Base-by-base conservation (phyloP, 345 rosid species). In the Isatis tinctoria region DNA sequence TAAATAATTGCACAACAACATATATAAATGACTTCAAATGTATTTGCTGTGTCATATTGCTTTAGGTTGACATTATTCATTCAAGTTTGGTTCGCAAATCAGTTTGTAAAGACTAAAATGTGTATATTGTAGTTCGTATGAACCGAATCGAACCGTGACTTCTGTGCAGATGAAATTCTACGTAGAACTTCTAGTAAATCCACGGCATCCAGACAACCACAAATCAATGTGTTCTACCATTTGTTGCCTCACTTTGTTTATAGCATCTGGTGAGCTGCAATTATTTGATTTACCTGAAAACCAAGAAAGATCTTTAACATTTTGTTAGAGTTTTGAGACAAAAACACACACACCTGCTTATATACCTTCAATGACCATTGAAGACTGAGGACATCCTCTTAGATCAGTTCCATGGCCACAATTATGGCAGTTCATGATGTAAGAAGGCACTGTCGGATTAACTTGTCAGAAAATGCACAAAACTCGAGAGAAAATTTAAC, bases 401-500 rank as follows among this genome's bases (percentile, higher is more conserved):
- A 91, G 41, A 75, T 91, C 98, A 83, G 88, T 81, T 80, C 97
- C 97, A 79, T 91, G 97, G 18, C 98, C 97, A 45, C 98, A 91
- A 44, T 90, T 93, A 76, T 83, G 85, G 18, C 98, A 90, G 20
- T 92, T 54, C 73, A 93, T 85, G 64, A 85, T 24, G 60, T 81
- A 93, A 49, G 75, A 76, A 52, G 79, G 79, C 75, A 76, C 75
- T 76, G 45, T 4, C 17, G 35, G 35, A 60, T 33, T 17, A 20
- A 32, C 4, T 51, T 60, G 30, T 52, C 41, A 75, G 45, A 67
- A 59, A 54, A 13, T 16, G 2, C 47, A 60, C 13, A 30, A 58
- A 35, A 48, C 4, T 30, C n/a, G 24, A 49, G 7, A 49, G n/a
- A 58, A 3, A 20, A 67, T 3, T 41, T 59, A 8, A 35, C 49